These are phyloP conservation scores for Lactuca sativa DNA, from an alignment of 129 eudicot species.

Conservation along the genomic window DNA sequence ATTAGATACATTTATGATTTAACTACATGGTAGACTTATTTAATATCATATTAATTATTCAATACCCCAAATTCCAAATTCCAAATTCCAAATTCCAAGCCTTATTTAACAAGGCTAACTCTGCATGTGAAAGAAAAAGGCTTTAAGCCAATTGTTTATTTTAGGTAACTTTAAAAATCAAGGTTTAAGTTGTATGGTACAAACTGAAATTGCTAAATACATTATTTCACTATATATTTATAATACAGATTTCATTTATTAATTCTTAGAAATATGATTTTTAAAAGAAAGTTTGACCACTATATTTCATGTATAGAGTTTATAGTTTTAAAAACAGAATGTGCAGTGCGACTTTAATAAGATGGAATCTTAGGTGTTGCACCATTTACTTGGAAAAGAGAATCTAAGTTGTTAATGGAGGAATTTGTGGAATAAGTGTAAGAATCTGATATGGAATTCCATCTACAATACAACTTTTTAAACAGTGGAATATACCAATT, in stretches of 20 bases:
- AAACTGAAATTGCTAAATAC: background rate
- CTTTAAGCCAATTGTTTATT: too few relatives aligned
- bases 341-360: slow-evolving; percentile 29
- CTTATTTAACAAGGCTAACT: too few relatives aligned
- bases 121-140: too few relatives aligned
- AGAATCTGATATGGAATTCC: background rate
- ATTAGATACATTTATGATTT: too few relatives aligned
- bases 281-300: too few relatives aligned
- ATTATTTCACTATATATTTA: too few relatives aligned
- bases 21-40: too few relatives aligned
- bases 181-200: background rate
- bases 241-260: background rate
- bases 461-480: background rate
- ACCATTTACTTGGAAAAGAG: slow-evolving; percentile 27
- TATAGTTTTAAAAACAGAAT: background rate
- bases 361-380: slow-evolving; percentile 48
- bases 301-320: background rate
- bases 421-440: slow-evolving; percentile 36
- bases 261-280: background rate
- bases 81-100: too few relatives aligned
- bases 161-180: too few relatives aligned
- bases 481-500: background rate
- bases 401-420: slow-evolving; percentile 35
- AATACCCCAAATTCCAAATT: background rate
- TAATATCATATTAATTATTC: too few relatives aligned